Evolutionary conservation across 352 stramenopile species (phyloP).

Genomic region (Pythium insidiosum): DNA sequence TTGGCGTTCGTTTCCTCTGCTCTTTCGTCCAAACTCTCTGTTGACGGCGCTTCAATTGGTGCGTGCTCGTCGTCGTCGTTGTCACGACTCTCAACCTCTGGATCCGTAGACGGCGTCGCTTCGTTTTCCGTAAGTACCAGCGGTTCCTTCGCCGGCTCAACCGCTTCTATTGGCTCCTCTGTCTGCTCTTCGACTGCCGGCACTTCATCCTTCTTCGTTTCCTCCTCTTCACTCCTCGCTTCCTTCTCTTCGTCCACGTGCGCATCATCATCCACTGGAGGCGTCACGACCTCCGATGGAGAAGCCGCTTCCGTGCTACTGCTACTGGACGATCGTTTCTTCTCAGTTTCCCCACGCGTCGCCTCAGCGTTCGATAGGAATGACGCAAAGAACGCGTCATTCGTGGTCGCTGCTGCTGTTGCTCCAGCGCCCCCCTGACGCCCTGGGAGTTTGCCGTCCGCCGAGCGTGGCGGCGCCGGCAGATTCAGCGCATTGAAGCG

Average conservation of each 20-base stretch:
- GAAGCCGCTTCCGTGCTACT: not conserved
- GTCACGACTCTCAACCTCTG: not conserved
- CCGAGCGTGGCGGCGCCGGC: slow-evolving; percentile 6
- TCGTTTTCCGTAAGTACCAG: too few relatives aligned
- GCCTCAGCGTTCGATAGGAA: slow-evolving; percentile 4
- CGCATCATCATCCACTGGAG: not conserved
- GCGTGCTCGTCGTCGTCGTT: not conserved
- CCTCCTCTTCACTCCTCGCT: not conserved
- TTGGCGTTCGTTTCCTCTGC: not conserved
- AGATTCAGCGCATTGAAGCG: not conserved
- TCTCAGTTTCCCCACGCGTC: not conserved
- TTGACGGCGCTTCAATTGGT: not conserved
- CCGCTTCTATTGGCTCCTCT: not conserved
- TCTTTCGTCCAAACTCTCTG: not conserved
- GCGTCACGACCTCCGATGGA: too few relatives aligned
- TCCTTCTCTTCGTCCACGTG: slow-evolving; percentile 1
- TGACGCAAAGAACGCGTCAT: slow-evolving; percentile 10
- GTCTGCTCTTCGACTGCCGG: not conserved
- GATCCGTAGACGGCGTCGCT: not conserved
- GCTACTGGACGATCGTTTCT: too few relatives aligned
- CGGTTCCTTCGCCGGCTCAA: too few relatives aligned
- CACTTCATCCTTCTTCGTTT: not conserved
- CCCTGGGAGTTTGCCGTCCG: slow-evolving; percentile 11
- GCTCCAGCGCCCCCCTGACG: slow-evolving; percentile 1
- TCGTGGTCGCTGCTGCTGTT: not conserved